Evolutionary conservation across 1,139 yeast species (phyloP).

Genomic region (Protomyces inouyei): DNA sequence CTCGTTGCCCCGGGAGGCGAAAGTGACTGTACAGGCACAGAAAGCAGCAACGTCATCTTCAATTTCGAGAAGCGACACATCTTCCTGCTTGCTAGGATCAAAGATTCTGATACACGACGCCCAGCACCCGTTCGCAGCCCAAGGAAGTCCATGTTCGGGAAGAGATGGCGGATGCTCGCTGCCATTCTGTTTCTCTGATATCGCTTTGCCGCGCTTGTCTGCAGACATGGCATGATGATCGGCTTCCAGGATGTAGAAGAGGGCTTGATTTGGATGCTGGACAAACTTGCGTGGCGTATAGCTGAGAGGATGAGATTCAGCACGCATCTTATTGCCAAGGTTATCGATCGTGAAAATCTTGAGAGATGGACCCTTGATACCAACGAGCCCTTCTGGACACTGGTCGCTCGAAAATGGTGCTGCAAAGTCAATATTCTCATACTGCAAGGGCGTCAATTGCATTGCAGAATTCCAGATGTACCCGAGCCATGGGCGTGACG

Average conservation of each 20-base stretch:
- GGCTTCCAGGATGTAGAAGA: constrained; percentile 47
- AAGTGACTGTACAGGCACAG: constrained; percentile 41
- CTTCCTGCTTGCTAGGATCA: constrained; percentile 42
- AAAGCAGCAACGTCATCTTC: constrained; percentile 46
- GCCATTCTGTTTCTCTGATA: constrained; percentile 33
- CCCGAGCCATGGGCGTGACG: constrained; percentile 46
- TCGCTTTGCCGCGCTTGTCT: constrained; percentile 10
- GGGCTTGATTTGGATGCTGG: constrained; percentile 36
- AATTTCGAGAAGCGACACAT: constrained; percentile 46
- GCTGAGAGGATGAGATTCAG: constrained; percentile 46
- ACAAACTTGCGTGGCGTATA: constrained; percentile 53
- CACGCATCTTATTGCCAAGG: constrained; percentile 47
- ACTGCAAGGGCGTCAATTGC: constrained; percentile 39
- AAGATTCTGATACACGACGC: constrained; percentile 55
- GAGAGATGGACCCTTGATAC: constrained; percentile 51
- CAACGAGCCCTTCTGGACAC: constrained; percentile 57
- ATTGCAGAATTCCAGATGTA: constrained; percentile 36
- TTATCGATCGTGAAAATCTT: constrained; percentile 59
- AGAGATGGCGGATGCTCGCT: constrained; percentile 38
- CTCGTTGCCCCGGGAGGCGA: constrained; percentile 38
- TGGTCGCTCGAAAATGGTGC: constrained; percentile 62
- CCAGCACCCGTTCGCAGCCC: constrained; percentile 41
- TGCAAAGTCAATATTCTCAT: constrained; percentile 42
- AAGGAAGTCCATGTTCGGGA: constrained; percentile 46
- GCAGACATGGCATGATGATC: constrained; percentile 44